Evolutionary conservation across 106 monocot genomes (phyloP), one percentile per base, ranked within the genome.

Genomic region (Phalaenopsis aphrodite): DNA sequence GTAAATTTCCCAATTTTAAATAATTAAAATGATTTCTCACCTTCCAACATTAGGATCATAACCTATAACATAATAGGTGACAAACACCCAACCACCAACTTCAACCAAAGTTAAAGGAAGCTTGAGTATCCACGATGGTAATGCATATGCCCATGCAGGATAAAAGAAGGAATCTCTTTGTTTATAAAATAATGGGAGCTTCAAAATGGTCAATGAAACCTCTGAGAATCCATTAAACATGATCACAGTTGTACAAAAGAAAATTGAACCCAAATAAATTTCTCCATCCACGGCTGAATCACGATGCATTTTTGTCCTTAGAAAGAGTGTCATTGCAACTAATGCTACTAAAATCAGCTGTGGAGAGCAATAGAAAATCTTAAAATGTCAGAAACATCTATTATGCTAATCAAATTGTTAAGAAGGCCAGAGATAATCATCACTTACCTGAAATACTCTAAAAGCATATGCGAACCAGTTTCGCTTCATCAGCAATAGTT

Each of bases 151-250:
- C 90, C 90, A 90, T 77, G 90, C 77, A 21, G 90, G 90, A 80
- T 78, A 90, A 56, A 90, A 85, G 45, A 83, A 87, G 39, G 69
- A 78, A 45, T 90, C 85, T 56, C 85, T 79, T 85, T 90, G 87
- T 72, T 90, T 90, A 85, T 76, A 85, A 82, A 90, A 87, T 15
- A 87, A 85, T 21, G 85, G 90, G 19, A 90, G 78, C 78, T 87
- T 90, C 18, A 77, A 8, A 46, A 85, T 55, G 9, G 87, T 83
- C 67, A 90, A 21, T 5, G 83, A 77, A 68, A 86, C 76, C 43
- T 90, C 90, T 37, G 87, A 79, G 38, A 81, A 86, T 0, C 85
- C 81, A 75, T 87, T 87, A 43, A 88, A 88, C 90, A 90, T 79
- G 65, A 77, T 69, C 56, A 74, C 73, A 1, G 79, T 15, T 10